Percentiles rank a stretch among this genome's conserved stretches.
phyloP scores from a whole-genome alignment of 352 stramenopile genomes.

The Phytopythium delawarense region DNA sequence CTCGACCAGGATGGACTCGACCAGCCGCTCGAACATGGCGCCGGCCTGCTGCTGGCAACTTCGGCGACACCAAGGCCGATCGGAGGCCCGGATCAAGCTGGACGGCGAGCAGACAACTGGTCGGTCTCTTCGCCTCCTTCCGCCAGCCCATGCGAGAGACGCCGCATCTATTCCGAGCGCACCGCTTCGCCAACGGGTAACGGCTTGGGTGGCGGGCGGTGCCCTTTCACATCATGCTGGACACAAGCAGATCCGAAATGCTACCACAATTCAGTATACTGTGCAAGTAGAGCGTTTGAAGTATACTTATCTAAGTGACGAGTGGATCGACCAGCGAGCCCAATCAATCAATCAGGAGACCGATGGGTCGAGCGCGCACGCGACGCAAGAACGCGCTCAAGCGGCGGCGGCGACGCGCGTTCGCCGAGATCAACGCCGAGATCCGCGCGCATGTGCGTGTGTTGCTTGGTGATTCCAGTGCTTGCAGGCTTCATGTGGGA shows the following conservation, averaged over 20 bases:
- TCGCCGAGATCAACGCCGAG: conserved; percentile 49
- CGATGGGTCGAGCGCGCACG: conserved; percentile 50
- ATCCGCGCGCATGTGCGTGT: conserved; percentile 34
- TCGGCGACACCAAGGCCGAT: neutral
- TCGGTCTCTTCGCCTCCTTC: too few relatives aligned
- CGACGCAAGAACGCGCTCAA: conserved; percentile 80
- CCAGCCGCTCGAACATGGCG: conserved; percentile 81
- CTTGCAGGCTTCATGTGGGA: neutral
- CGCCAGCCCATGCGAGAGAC: neutral
- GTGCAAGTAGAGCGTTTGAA: neutral
- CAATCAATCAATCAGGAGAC: neutral
- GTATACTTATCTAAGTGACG: neutral
- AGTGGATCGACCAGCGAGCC: too few relatives aligned
- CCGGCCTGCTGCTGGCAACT: neutral
- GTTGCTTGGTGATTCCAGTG: neutral
- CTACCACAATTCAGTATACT: neutral
- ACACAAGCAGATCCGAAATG: neutral
- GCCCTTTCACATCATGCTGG: neutral
- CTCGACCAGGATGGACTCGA: conserved; percentile 82
- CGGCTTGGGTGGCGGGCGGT: neutral
- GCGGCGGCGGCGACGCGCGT: conserved; percentile 60
- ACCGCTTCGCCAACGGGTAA: neutral
- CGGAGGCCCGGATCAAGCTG: neutral
- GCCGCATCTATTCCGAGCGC: neutral
- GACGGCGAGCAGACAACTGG: neutral